phyloP scores from a whole-genome alignment of 2,329 filamentous ascomycete species.

The Colletotrichum salicis region DNA sequence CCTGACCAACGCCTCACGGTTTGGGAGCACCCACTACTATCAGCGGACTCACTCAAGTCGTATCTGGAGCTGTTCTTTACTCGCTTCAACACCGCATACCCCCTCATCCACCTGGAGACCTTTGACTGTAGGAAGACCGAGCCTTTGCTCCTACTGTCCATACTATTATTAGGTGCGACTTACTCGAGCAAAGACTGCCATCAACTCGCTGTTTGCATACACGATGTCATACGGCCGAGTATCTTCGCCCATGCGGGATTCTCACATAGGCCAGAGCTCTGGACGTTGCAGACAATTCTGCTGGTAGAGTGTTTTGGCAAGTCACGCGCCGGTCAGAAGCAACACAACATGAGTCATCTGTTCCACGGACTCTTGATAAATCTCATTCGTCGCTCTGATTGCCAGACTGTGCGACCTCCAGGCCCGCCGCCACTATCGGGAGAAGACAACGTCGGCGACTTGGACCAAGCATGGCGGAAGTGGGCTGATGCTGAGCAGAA shows the following conservation, averaged over 20 bases:
- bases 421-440: conserved; percentile 36
- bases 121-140: conserved; percentile 63
- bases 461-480: conserved; percentile 60
- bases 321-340: conserved; percentile 69
- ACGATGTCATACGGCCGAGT: conserved; percentile 67
- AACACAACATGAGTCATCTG: conserved; percentile 71
- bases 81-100: conserved; percentile 69
- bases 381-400: conserved; percentile 49
- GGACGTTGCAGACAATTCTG: conserved; percentile 70
- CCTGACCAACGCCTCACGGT: conserved; percentile 59
- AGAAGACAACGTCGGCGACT: conserved; percentile 47
- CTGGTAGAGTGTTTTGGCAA: conserved; percentile 74
- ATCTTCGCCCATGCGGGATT: conserved; percentile 69
- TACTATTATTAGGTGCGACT: conserved; percentile 70
- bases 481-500: conserved; percentile 68
- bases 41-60: conserved; percentile 60
- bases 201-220: conserved; percentile 69
- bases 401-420: conserved; percentile 45
- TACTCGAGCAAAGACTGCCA: conserved; percentile 69
- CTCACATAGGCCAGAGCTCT: conserved; percentile 67
- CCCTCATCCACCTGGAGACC: conserved; percentile 67
- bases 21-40: conserved; percentile 62
- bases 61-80: conserved; percentile 70
- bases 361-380: conserved; percentile 55
- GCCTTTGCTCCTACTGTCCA: conserved; percentile 62